Base-by-base conservation (phyloP, 768 basidiomycete species). In the Terana coerulea region DNA sequence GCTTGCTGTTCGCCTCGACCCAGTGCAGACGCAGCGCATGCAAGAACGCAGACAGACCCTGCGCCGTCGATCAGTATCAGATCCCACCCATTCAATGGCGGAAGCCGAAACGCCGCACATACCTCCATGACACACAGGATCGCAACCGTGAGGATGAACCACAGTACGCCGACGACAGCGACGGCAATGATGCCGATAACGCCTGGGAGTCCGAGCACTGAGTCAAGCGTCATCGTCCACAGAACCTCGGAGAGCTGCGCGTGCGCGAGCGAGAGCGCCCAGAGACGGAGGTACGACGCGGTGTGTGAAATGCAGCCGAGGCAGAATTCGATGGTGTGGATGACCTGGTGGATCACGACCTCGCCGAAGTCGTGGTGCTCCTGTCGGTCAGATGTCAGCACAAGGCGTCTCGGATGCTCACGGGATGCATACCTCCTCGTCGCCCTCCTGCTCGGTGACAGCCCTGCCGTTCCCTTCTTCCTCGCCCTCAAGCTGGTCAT, bases 311-410 rank as follows among this genome's bases (percentile, higher is more conserved):
- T 98, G 69, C 95, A 98, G 6, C 95, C 97, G 29, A 99, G 83
- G 66, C 97, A 99, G 72, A 98, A 99, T 72, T 99, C 97, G 69
- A 99, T 98, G 22, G 94, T 95, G 70, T 98, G 97, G 63, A 99
- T 99, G 55, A 97, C 76, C 69, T 99, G 97, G 70, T 99, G 95
- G 53, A 98, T 90, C 21, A 97, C 81, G 52, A 97, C 82, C 69
- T 99, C 97, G 64, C 93, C 76, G 69, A 98, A 91, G 63, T 97
- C 93, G 66, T 95, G 91, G 42, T 89, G 77, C 72, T 93, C 83
- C 80, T 86, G 64, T 51, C 49, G 49, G 42, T 51, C 49, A 7
- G 21, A 45, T 45, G 22, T 44, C 43, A n/a, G 29, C 34, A 37
- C 30, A 15, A 26, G 29, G 30, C 47, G 26, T n/a, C n/a, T n/a